Percentiles rank a stretch among this genome's conserved stretches.
Evolutionary conservation across 441 rosid genomes (phyloP).

Genomic region (Mallotus japonicus): DNA sequence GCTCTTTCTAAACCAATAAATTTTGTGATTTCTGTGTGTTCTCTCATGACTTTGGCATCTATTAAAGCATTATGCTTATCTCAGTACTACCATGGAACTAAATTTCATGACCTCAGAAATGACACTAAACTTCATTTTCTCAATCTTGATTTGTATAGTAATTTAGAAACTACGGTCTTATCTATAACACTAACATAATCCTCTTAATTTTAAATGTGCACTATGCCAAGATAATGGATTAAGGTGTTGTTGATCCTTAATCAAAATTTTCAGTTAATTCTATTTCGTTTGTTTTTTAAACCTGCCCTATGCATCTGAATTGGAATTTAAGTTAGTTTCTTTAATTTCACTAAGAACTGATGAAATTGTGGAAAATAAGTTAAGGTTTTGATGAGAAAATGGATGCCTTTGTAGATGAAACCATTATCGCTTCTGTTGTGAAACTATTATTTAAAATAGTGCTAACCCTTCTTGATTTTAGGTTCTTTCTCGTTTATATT

Average conservation of each 20-base stretch:
- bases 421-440: neutral
- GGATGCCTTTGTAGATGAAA: neutral
- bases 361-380: neutral
- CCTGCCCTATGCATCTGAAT: neutral
- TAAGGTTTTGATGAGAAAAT: neutral
- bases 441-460: neutral
- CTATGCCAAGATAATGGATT: neutral
- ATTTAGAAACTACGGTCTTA: neutral
- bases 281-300: neutral
- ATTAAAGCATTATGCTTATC: neutral
- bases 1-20: neutral
- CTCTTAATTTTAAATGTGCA: too few species aligned
- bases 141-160: too few species aligned
- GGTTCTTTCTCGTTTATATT: too few species aligned
- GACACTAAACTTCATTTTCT: too few species aligned
- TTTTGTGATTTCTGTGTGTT: neutral
- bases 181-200: neutral
- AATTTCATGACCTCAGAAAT: neutral
- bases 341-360: neutral
- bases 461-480: too few species aligned
- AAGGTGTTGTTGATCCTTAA: neutral
- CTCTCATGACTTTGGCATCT: slow-evolving; percentile 7
- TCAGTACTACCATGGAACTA: neutral
- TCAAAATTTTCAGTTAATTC: neutral
- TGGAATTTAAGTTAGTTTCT: neutral